phyloP scores from a whole-genome alignment of 2,329 filamentous ascomycete species.

The Bipolaris oryzae region DNA sequence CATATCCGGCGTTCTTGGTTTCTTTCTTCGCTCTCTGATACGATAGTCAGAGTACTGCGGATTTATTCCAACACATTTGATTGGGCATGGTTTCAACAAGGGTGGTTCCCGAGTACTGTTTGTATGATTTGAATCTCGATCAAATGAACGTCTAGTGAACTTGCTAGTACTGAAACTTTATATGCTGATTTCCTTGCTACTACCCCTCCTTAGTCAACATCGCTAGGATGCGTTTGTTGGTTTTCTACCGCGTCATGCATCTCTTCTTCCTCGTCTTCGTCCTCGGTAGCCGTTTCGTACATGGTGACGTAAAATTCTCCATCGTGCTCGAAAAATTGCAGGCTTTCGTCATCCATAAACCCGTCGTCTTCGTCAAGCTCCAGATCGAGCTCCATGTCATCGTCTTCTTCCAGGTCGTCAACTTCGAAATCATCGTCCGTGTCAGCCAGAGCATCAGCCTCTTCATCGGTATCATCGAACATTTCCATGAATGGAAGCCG shows the following conservation, averaged over 20 bases:
- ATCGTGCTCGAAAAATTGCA: conserved; percentile 15
- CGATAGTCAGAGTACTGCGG: background rate
- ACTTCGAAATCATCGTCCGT: conserved; percentile 8
- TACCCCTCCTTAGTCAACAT: conserved; percentile 5
- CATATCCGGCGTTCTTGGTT: conserved; percentile 4
- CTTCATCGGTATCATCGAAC: conserved; percentile 5
- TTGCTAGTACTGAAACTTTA: no score
- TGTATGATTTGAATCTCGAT: background rate
- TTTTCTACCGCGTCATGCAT: conserved; percentile 8
- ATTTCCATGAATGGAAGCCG: conserved; percentile 1
- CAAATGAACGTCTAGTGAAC: no score
- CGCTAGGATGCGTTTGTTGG: background rate
- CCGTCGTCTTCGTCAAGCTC: conserved; percentile 25
- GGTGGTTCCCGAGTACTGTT: background rate
- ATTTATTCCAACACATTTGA: background rate
- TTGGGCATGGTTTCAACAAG: background rate
- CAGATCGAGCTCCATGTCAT: conserved; percentile 20
- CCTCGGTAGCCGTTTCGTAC: conserved; percentile 8
- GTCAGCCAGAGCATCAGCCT: background rate
- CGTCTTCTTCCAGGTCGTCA: conserved; percentile 13
- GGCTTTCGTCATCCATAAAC: conserved; percentile 10
- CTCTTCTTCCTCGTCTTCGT: conserved; percentile 10
- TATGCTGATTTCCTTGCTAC: no score
- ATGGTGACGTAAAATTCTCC: conserved; percentile 15
- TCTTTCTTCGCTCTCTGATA: background rate